These are phyloP conservation scores for Trichoderma koningiopsis DNA, from an alignment of 2,329 filamentous ascomycete genomes.

Conservation along the genomic window DNA sequence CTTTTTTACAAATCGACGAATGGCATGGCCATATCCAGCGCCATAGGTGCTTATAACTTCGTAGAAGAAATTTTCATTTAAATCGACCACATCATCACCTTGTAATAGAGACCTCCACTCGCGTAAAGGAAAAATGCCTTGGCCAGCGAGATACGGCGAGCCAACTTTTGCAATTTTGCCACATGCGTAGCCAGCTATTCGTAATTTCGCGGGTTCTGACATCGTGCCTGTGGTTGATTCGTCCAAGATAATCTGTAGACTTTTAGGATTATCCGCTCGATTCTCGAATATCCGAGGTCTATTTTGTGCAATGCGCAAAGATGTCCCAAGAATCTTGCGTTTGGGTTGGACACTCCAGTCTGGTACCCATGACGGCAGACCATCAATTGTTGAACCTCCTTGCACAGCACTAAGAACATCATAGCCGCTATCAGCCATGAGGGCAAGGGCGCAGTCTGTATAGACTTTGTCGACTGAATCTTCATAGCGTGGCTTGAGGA, in stretches of 20 bases:
- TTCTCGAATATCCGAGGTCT: not conserved
- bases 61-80: not conserved
- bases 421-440: not conserved
- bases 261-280: not conserved
- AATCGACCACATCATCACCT: not conserved
- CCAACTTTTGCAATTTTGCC: not conserved
- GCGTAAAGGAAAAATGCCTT: not conserved
- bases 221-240: not conserved
- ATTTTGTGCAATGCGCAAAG: not conserved
- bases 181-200: not conserved
- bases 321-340: not conserved
- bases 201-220: not conserved
- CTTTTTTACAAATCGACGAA: not conserved
- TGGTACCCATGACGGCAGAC: not conserved
- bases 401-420: not conserved
- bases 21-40: not conserved
- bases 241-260: not conserved
- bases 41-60: not conserved
- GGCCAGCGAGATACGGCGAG: not conserved
- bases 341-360: not conserved
- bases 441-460: not conserved
- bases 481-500: no score
- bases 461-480: not conserved
- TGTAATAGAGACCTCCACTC: not conserved
- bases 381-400: not conserved